Percentiles rank a stretch among this genome's conserved stretches.
These are phyloP conservation scores for Canavalia gladiata DNA, from an alignment of 306 rosid species.

Conservation along the genomic window DNA sequence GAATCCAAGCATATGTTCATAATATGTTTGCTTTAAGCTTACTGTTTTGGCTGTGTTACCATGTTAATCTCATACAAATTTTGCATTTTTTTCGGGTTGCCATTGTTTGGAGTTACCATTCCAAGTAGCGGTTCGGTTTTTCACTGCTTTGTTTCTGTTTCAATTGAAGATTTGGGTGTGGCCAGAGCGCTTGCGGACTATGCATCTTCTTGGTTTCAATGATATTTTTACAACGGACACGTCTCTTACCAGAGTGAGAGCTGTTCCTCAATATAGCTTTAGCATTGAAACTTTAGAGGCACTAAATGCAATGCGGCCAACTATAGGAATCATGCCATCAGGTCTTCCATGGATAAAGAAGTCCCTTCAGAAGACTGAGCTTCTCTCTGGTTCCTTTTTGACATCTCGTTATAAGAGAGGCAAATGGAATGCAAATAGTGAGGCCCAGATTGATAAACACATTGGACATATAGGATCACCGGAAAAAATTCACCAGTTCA, in stretches of 20 bases:
- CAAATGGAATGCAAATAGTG: slow-evolving; percentile 41
- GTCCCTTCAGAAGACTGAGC: slow-evolving; percentile 43
- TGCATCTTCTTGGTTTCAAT: slow-evolving; percentile 76
- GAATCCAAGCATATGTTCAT: background rate
- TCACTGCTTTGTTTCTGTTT: slow-evolving; percentile 42
- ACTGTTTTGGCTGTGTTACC: background rate
- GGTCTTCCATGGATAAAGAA: slow-evolving; percentile 78
- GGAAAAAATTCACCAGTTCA: slow-evolving; percentile 57
- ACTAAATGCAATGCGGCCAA: slow-evolving; percentile 64
- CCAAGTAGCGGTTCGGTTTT: slow-evolving; percentile 12
- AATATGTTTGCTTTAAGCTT: slow-evolving; percentile 22
- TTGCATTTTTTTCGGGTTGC: background rate
- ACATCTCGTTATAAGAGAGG: slow-evolving; percentile 56
- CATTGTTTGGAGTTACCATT: slow-evolving; percentile 5
- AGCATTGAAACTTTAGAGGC: slow-evolving; percentile 69
- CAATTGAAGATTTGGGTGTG: slow-evolving; percentile 78
- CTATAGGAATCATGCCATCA: slow-evolving; percentile 82
- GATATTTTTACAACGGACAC: slow-evolving; percentile 74
- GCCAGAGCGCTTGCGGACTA: slow-evolving; percentile 84
- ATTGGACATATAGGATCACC: slow-evolving; percentile 41
- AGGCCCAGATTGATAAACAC: slow-evolving; percentile 47
- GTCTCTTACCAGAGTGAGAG: slow-evolving; percentile 76
- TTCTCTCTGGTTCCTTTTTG: slow-evolving; percentile 56
- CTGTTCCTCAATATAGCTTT: slow-evolving; percentile 85
- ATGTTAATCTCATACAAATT: slow-evolving; percentile 10